Conservation (phyloP, 148 eudicot genomes). For the Gaultheria prostrata region DNA sequence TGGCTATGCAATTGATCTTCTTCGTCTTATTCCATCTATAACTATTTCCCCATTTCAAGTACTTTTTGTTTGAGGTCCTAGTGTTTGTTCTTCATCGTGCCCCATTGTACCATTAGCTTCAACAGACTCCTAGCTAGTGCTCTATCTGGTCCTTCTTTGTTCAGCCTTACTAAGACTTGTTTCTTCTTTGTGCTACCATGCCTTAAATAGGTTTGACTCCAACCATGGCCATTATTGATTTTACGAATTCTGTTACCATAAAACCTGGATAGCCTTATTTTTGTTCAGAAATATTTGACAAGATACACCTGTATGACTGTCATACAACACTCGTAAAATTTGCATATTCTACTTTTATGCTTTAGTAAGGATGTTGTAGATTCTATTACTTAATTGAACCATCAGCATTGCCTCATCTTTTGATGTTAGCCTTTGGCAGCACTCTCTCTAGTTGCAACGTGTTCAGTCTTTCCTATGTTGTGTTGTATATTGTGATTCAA, state of each 20-base stretch:
- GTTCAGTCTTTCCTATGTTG: neutral
- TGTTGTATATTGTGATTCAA: neutral
- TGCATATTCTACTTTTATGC: neutral
- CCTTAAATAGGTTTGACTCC: neutral
- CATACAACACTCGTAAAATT: neutral
- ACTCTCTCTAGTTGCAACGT: neutral
- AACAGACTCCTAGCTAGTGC: neutral
- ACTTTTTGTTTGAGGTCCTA: neutral
- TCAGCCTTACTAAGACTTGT: neutral
- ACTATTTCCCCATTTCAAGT: neutral
- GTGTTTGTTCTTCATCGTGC: neutral
- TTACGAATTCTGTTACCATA: neutral
- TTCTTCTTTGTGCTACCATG: neutral
- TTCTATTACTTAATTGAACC: neutral
- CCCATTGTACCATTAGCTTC: neutral
- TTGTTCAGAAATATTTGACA: neutral
- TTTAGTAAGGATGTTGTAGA: neutral
- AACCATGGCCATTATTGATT: neutral
- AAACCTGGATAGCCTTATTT: neutral
- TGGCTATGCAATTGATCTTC: neutral
- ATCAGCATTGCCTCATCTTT: neutral
- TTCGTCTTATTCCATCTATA: neutral
- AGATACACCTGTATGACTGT: neutral
- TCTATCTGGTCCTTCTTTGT: neutral
- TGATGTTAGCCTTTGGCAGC: neutral